Evolutionary conservation across 352 stramenopile genomes (phyloP), one percentile per base, ranked within the genome.

Genomic region (Phytophthora constricta): DNA sequence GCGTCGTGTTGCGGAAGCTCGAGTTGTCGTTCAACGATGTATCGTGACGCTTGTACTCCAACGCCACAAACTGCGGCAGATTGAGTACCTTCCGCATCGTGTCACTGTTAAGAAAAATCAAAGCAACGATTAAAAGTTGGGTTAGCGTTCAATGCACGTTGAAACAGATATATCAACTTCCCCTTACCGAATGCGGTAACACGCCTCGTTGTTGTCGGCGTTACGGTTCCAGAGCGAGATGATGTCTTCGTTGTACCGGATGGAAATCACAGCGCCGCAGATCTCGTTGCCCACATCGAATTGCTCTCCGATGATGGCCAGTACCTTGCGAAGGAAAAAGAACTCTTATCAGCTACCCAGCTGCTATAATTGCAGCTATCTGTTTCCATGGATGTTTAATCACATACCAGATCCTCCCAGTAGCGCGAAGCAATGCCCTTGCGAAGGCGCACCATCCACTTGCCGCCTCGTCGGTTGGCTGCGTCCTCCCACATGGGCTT

Each of bases 161-260:
- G n/a, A 17, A 20, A n/a, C 17, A 13, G 22, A 13, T 28, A 57
- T 19, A 25, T 16, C 22, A 50, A 17, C n/a, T n/a, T n/a, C 26
- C 13, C 26, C 62, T 50, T 70, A 92, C 84, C 86, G 83, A 55
- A 96, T 96, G 50, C 81, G 86, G 49, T 89, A 91, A 67, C 87
- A 91, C 19, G 90, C 87, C 62, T 96, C 91, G 52, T 87, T 92
- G 79, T 98, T 97, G 74, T 97, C 90, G 39, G 93, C 90, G 62
- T 96, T 98, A 55, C 91, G 88, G 77, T 98, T 98, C 93, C 93
- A 98, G 25, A 98, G 86, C 55, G 91, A 97, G 52, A 98, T 96
- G 65, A 98, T 94, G 72, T 98, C 93, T 75, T 98, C 93, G 62
- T 93, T 97, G 73, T 94, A 95, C 17, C 92, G 91, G 31, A 97